Evolutionary conservation across 2,329 filamentous ascomycete genomes (phyloP).

Genomic region (Penicillium oxalicum): DNA sequence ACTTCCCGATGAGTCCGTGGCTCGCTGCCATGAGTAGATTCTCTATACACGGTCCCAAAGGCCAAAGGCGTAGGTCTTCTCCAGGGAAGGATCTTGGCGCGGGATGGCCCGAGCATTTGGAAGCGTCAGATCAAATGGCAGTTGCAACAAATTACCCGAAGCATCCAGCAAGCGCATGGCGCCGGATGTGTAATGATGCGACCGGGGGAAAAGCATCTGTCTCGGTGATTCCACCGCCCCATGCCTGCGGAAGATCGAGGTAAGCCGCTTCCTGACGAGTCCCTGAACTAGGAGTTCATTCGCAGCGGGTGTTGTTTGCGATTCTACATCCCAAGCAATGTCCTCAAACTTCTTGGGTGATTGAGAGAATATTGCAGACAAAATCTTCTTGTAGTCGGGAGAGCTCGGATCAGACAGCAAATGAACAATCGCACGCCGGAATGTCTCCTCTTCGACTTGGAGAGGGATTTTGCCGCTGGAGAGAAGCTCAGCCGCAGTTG

Average conservation of each 20-base stretch:
- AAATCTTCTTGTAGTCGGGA: constrained; percentile 82
- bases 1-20: constrained; percentile 80
- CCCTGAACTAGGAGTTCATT: constrained; percentile 59
- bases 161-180: constrained; percentile 75
- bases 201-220: constrained; percentile 73
- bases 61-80: constrained; percentile 84
- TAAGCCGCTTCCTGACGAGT: constrained; percentile 67
- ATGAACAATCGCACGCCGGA: constrained; percentile 73
- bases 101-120: constrained; percentile 82
- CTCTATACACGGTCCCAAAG: constrained; percentile 82
- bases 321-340: constrained; percentile 67
- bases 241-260: constrained; percentile 77
- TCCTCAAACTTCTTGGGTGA: constrained; percentile 75
- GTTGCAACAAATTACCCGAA: constrained; percentile 79
- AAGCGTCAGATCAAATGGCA: constrained; percentile 90
- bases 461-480: constrained; percentile 82
- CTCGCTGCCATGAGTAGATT: constrained; percentile 70
- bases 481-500: constrained; percentile 74
- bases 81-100: constrained; percentile 55
- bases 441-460: constrained; percentile 87
- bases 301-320: constrained; percentile 47
- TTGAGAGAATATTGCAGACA: constrained; percentile 75
- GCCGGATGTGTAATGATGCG: constrained; percentile 67
- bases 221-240: constrained; percentile 77
- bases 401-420: constrained; percentile 71